Evolutionary conservation across 306 rosid genomes (phyloP).

Genomic region (Nissolia schottii): DNA sequence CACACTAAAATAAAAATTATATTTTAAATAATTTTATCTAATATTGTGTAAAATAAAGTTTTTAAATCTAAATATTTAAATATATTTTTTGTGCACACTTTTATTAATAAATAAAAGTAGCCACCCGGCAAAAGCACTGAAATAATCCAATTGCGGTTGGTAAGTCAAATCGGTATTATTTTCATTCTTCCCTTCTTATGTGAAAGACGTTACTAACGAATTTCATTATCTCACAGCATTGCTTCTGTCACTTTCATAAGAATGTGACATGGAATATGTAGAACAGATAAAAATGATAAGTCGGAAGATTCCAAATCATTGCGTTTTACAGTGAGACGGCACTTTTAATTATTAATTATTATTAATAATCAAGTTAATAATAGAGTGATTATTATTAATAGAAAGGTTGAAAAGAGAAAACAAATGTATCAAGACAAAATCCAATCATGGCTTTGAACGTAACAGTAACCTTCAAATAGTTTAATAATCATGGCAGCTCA

Average conservation of each 20-base stretch:
- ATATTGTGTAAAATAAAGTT: not conserved
- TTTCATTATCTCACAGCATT: not conserved
- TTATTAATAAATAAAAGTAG: not conserved
- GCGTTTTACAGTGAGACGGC: constrained; percentile 21
- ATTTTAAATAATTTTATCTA: not conserved
- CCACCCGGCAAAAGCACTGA: not conserved
- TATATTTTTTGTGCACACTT: not conserved
- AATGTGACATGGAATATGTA: not conserved
- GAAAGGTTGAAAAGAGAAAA: not conserved
- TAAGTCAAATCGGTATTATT: not conserved
- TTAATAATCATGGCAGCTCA: not conserved
- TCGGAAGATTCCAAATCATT: constrained; percentile 33
- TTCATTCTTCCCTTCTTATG: not conserved
- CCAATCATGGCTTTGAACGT: not conserved
- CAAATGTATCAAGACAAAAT: not conserved
- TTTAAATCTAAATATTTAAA: not conserved
- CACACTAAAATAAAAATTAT: not conserved
- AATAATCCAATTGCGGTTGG: not conserved
- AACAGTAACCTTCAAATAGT: not conserved
- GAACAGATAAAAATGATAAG: not conserved
- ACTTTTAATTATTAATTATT: not conserved
- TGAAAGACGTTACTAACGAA: not conserved
- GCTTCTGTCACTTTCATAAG: constrained; percentile 9
- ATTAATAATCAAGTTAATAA: no score
- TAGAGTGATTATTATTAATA: not conserved